phyloP scores from a whole-genome alignment of 768 basidiomycete species.

The Boletus vermiculosoides region DNA sequence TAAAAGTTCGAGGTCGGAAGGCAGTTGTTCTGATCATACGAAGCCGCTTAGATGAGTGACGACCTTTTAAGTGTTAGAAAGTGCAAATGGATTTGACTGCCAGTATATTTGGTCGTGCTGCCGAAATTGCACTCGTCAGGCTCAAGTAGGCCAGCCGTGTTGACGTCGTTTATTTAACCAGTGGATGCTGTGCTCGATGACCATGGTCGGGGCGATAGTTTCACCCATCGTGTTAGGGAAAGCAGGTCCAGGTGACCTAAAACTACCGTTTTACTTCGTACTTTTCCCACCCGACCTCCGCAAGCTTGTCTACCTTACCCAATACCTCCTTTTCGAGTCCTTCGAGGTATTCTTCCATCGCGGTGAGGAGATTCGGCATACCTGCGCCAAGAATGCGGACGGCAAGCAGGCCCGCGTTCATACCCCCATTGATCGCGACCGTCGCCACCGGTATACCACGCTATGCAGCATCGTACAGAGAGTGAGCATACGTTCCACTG shows the following conservation, averaged over 20 bases:
- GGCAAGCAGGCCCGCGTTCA: conserved; percentile 90
- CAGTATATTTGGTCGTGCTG: no score
- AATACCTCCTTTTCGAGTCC: conserved; percentile 72
- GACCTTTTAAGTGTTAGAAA: no score
- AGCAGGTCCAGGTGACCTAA: not conserved
- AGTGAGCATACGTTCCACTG: not conserved
- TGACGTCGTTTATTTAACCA: no score
- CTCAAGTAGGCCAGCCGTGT: no score
- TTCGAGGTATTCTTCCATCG: conserved; percentile 74
- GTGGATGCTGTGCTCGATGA: no score
- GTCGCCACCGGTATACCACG: conserved; percentile 97
- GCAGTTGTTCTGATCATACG: no score
- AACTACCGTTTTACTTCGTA: conserved; percentile 52
- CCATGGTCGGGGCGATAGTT: no score
- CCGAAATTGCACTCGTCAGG: no score
- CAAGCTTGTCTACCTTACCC: conserved; percentile 72
- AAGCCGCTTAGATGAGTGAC: no score
- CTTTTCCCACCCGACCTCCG: conserved; percentile 81
- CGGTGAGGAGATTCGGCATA: conserved; percentile 59
- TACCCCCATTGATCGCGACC: conserved; percentile 94
- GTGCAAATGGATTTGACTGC: no score
- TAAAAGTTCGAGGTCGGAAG: no score
- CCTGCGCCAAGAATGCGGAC: conserved; percentile 83
- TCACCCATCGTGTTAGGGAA: no score
- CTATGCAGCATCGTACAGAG: conserved; percentile 38